Base-by-base conservation (phyloP, 2,329 filamentous ascomycete species). In the Chalaropsis thielavioides region DNA sequence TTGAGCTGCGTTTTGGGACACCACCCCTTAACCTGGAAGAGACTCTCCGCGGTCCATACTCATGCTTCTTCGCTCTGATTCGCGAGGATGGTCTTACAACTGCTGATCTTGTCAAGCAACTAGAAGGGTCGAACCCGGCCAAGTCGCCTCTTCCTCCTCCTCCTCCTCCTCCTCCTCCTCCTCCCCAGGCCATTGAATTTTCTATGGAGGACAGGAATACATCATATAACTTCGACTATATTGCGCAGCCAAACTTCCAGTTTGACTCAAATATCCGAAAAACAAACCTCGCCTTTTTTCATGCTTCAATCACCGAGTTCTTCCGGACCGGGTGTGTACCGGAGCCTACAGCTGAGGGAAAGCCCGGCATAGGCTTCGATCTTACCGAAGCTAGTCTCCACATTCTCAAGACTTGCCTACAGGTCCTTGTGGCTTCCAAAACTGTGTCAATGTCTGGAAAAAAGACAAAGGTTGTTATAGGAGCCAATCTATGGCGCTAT, bases 31-130 rank as follows among this genome's bases (percentile, higher is more conserved):
- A 74, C 15, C 71, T 77, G 0, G 76, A 77, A 60, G 75, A 78
- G n/a, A 73, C 74, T 0, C 69, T 80, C 0, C 73, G 78, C 1
- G 75, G 74, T 0, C 76, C 78, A 58, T 80, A 76, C 56, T 75
- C 76, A 0, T 78, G 76, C 62, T 79, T 80, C 59, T 80, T 80
- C 49, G 75, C 74, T 6, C 72, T 80, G 0, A 73, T 76, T 61
- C 72, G 78, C 0, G 76, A 78, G 41, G 78, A 79, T 58, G 76
- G 76, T 0, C 68, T 76, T 10, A 75, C 76, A 0, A 77, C 76
- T 0, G 75, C 77, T 17, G 76, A 77, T 54, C 69, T 77, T 1
- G 70, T 76, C 43, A 75, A 74, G 17, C 73, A 75, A n/a, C 70
- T 73, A 60, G 75, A 76, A 56, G 69, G 54, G 17, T n/a, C 27